phyloP scores from a whole-genome alignment of 1,139 yeast genomes.

The Schizosaccharomyces versatilis region DNA sequence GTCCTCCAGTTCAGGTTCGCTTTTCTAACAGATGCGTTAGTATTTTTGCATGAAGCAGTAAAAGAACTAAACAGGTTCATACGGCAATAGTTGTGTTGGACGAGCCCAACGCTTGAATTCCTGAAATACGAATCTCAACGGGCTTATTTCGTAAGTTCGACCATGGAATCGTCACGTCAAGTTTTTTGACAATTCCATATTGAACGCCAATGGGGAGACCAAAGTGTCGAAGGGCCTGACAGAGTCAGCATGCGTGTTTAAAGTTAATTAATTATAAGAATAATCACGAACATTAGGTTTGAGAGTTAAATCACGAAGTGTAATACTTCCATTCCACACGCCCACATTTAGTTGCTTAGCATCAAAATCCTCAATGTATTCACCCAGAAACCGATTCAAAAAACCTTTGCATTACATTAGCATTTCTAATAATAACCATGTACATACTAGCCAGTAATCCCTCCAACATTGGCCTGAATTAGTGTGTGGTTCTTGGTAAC shows the following conservation, averaged over 20 bases:
- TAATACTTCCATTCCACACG: slow-evolving; percentile 95
- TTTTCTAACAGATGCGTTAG: not conserved
- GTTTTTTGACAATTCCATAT: slow-evolving; percentile 75
- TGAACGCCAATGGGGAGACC: slow-evolving; percentile 73
- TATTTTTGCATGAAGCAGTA: not conserved
- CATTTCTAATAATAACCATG: not conserved
- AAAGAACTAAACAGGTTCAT: not conserved
- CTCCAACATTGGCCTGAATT: not conserved
- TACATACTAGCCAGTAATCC: slow-evolving; percentile 1
- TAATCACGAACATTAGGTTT: slow-evolving; percentile 32
- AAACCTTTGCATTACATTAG: slow-evolving; percentile 16
- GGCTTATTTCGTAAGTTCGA: slow-evolving; percentile 83
- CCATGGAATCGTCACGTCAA: slow-evolving; percentile 90
- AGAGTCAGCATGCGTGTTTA: not conserved
- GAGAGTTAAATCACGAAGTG: slow-evolving; percentile 49
- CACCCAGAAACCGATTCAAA: slow-evolving; percentile 29
- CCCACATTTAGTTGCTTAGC: slow-evolving; percentile 27
- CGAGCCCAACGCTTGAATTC: slow-evolving; percentile 59
- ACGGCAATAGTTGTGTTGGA: slow-evolving; percentile 33
- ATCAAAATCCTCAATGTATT: slow-evolving; percentile 83
- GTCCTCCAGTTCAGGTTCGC: slow-evolving; percentile 16
- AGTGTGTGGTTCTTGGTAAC: no score
- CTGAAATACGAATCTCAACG: slow-evolving; percentile 71
- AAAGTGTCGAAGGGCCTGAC: slow-evolving; percentile 50
- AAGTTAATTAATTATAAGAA: no score